phyloP scores from a whole-genome alignment of 1,284 basidiomycete species.

The Microbotryum lychnidis-dioicae region DNA sequence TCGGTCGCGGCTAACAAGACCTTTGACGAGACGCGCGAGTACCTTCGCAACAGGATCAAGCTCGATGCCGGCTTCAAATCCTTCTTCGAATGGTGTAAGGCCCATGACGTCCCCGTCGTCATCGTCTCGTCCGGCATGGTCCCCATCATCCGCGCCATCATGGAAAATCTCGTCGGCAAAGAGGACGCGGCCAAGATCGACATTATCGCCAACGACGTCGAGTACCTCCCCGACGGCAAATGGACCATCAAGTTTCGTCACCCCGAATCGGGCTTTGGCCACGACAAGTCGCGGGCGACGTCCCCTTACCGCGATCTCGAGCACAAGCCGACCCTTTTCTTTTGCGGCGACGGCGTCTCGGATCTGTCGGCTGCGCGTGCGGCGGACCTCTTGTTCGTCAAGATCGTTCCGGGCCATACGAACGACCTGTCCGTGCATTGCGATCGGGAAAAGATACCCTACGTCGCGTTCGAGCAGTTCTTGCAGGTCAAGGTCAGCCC shows the following conservation, averaged over 20 bases:
- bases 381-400: constrained; percentile 84
- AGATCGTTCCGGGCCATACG: constrained; percentile 57
- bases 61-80: constrained; percentile 80
- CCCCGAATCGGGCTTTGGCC: constrained; percentile 72
- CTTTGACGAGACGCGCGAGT: constrained; percentile 70
- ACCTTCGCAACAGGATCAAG: constrained; percentile 60
- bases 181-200: constrained; percentile 65
- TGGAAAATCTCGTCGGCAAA: constrained; percentile 53
- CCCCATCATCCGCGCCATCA: constrained; percentile 77
- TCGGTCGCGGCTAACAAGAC: constrained; percentile 56
- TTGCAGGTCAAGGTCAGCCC: constrained; percentile 44
- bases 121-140: constrained; percentile 93
- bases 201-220: constrained; percentile 82
- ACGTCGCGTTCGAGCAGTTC: constrained; percentile 42
- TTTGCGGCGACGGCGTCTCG: constrained; percentile 87
- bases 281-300: constrained; percentile 88
- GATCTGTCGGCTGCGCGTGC: constrained; percentile 83
- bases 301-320: constrained; percentile 67
- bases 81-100: constrained; percentile 57
- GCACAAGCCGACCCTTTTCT: constrained; percentile 71
- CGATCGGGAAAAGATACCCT: constrained; percentile 41
- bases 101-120: constrained; percentile 48
- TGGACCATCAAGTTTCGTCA: constrained; percentile 85
- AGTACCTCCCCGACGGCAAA: constrained; percentile 52
- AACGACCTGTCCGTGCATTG: constrained; percentile 81